These are phyloP conservation scores for Coniochaeta sp. DNA, from an alignment of 2,329 filamentous ascomycete genomes.

Conservation along the genomic window DNA sequence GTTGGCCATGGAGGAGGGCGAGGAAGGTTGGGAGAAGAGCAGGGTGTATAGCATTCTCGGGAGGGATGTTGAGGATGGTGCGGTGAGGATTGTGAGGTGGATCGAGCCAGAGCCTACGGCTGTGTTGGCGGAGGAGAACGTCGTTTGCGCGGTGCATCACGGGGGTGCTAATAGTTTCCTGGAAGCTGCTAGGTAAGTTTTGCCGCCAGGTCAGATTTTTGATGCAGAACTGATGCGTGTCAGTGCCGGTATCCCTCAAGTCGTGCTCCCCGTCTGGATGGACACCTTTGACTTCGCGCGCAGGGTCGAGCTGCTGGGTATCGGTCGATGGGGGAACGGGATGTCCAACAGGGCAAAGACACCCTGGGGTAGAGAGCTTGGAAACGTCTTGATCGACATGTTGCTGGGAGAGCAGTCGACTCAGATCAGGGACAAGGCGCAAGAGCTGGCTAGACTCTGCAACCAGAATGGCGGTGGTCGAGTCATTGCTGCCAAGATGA, in stretches of 20 bases:
- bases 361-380: background rate
- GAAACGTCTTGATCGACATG: background rate
- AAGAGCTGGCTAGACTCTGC: constrained; percentile 2
- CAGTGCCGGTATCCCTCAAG: constrained; percentile 29
- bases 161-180: constrained; percentile 31
- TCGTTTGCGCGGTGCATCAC: constrained; percentile 31
- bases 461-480: constrained; percentile 3
- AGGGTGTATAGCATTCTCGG: constrained; percentile 11
- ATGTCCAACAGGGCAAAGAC: background rate
- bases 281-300: constrained; percentile 29
- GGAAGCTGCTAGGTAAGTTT: constrained; percentile 17
- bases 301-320: constrained; percentile 25
- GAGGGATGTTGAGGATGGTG: constrained; percentile 14
- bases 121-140: constrained; percentile 21
- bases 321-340: constrained; percentile 12
- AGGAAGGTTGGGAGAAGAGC: background rate
- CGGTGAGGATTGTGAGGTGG: constrained; percentile 26
- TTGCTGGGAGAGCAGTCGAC: constrained; percentile 2
- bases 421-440: constrained; percentile 1
- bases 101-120: constrained; percentile 24
- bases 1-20: constrained; percentile 11
- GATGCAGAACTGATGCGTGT: background rate
- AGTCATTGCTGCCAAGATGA: constrained; percentile 6
- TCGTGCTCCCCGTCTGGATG: constrained; percentile 28
- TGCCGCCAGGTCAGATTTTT: background rate